phyloP scores from a whole-genome alignment of 768 basidiomycete species.

The Collybiopsis luxurians region DNA sequence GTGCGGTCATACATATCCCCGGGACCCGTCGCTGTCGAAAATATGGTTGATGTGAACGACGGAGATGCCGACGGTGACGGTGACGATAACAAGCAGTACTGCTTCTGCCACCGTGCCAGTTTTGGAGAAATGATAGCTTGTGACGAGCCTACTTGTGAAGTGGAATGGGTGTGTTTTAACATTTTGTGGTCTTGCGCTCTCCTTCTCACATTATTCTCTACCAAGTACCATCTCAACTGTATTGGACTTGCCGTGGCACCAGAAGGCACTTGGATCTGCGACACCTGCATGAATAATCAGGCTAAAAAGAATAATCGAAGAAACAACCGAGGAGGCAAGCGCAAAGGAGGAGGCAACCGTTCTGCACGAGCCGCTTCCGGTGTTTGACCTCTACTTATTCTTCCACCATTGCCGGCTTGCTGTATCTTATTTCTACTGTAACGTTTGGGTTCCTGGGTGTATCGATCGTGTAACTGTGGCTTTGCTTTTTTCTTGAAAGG shows the following conservation, averaged over 20 bases:
- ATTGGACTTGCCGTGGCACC: constrained; percentile 66
- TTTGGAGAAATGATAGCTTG: constrained; percentile 97
- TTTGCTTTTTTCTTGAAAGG: background rate
- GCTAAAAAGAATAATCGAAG: constrained; percentile 50
- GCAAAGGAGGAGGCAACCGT: constrained; percentile 18
- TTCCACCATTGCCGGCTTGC: background rate
- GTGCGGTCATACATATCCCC: constrained; percentile 23
- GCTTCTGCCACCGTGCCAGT: constrained; percentile 80
- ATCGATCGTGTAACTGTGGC: background rate
- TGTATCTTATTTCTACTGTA: background rate
- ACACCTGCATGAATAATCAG: constrained; percentile 58
- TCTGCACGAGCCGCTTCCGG: constrained; percentile 1
- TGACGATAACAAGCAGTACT: constrained; percentile 72
- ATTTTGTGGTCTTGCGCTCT: constrained; percentile 8
- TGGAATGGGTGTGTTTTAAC: constrained; percentile 80
- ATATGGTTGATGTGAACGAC: constrained; percentile 40
- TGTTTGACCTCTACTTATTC: background rate
- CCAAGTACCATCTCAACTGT: constrained; percentile 86
- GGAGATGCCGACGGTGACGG: constrained; percentile 53
- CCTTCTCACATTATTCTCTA: constrained; percentile 8
- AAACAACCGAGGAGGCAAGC: constrained; percentile 51
- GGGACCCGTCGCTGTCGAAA: background rate
- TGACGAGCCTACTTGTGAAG: constrained; percentile 75
- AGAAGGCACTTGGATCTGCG: constrained; percentile 75
- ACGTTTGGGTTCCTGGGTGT: background rate